Conservation (phyloP, 768 basidiomycete genomes). For the Sarcomyxa edulis region DNA sequence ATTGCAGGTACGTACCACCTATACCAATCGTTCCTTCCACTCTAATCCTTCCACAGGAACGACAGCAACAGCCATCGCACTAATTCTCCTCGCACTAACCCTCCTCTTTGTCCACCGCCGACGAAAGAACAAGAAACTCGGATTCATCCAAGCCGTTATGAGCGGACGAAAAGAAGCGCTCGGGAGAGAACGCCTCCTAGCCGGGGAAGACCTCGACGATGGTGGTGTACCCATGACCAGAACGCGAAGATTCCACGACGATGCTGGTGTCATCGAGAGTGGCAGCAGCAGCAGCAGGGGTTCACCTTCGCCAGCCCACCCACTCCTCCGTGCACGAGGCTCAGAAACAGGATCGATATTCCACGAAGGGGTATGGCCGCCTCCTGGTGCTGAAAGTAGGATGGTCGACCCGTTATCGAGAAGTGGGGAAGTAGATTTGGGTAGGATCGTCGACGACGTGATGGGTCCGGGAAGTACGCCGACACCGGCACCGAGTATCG, state of each 20-base stretch:
- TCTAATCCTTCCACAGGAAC: too few relatives aligned
- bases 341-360: constrained; percentile 43
- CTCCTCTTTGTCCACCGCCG: constrained; percentile 7
- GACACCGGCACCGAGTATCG: too few relatives aligned
- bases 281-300: background rate
- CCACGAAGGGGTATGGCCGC: constrained; percentile 38
- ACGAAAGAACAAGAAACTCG: constrained; percentile 1
- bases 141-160: constrained; percentile 3
- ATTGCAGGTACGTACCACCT: constrained; percentile 9
- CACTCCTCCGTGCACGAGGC: constrained; percentile 31
- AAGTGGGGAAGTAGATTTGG: constrained; percentile 27
- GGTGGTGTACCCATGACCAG: background rate
- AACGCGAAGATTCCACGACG: constrained; percentile 1
- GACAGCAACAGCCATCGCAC: background rate
- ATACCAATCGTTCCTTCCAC: too few relatives aligned
- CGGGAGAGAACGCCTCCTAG: constrained; percentile 6
- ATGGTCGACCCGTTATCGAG: constrained; percentile 34
- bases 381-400: constrained; percentile 24
- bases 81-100: constrained; percentile 3
- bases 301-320: constrained; percentile 23
- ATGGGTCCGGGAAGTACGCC: constrained; percentile 49
- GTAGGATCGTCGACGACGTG: constrained; percentile 41
- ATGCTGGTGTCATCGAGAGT: background rate
- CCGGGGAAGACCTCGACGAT: constrained; percentile 9
- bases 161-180: constrained; percentile 1